A percentile compares a stretch with the other conserved stretches of the same genome.
phyloP scores from a whole-genome alignment of 495 filamentous ascomycete genomes.

The Penicillium robsamsonii region DNA sequence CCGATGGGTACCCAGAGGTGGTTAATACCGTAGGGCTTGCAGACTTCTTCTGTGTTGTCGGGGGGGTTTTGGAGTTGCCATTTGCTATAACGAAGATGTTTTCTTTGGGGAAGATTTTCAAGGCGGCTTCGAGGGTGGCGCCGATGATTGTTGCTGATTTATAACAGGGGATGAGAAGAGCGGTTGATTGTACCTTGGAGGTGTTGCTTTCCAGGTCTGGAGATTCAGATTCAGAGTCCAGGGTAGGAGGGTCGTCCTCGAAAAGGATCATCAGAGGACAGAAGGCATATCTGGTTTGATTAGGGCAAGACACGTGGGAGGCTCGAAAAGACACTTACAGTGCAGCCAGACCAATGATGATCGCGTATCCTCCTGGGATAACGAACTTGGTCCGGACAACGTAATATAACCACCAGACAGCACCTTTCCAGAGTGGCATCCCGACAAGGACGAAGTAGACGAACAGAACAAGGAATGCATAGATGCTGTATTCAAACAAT shows the following conservation, averaged over 20 bases:
- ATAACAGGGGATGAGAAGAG: constrained; percentile 49
- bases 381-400: constrained; percentile 37
- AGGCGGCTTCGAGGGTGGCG: constrained; percentile 41
- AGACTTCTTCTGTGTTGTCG: constrained; percentile 47
- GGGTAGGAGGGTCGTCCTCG: constrained; percentile 35
- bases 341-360: constrained; percentile 34
- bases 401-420: constrained; percentile 43
- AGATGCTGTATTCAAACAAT: constrained; percentile 37
- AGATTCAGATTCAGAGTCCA: background rate
- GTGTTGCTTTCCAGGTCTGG: constrained; percentile 17
- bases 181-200: constrained; percentile 32
- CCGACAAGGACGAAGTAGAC: constrained; percentile 44
- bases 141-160: constrained; percentile 44
- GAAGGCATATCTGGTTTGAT: constrained; percentile 35
- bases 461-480: constrained; percentile 29
- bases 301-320: background rate
- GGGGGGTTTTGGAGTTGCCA: constrained; percentile 39
- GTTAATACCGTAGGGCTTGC: constrained; percentile 40
- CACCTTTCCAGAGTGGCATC: constrained; percentile 42
- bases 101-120: constrained; percentile 44
- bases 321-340: constrained; percentile 23
- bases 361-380: constrained; percentile 35
- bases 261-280: constrained; percentile 38
- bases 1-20: constrained; percentile 42
- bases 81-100: constrained; percentile 50